phyloP scores from a whole-genome alignment of 2,329 filamentous ascomycete genomes.

The Calcarisporium arbuscula region DNA sequence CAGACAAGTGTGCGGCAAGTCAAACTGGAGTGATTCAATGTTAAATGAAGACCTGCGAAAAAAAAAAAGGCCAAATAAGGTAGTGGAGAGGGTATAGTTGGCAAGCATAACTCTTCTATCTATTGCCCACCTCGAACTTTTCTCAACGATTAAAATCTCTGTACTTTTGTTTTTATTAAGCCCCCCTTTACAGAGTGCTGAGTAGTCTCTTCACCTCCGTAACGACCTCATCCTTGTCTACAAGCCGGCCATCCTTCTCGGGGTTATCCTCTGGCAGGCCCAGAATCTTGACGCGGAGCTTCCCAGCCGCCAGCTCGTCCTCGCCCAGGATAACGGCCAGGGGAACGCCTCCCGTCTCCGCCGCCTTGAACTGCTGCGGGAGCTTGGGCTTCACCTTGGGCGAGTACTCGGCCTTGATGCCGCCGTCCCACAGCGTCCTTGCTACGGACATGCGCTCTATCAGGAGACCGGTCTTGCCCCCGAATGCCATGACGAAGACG shows the following conservation, averaged over 20 bases:
- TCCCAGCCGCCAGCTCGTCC: conserved; percentile 75
- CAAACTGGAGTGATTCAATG: too few relatives aligned
- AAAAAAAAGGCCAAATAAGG: too few relatives aligned
- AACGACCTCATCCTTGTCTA: conserved; percentile 58
- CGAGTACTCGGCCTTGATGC: conserved; percentile 84
- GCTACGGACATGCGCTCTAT: conserved; percentile 79
- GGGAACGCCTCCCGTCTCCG: conserved; percentile 72
- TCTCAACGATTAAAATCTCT: too few relatives aligned
- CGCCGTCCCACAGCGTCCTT: conserved; percentile 73
- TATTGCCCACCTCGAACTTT: too few relatives aligned
- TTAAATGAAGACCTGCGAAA: too few relatives aligned
- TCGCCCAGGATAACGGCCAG: conserved; percentile 87
- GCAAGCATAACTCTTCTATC: too few relatives aligned
- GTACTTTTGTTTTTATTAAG: too few relatives aligned
- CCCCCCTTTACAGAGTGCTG: too few relatives aligned
- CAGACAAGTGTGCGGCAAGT: too few relatives aligned
- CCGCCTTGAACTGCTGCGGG: conserved; percentile 83
- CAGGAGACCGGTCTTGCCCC: conserved; percentile 73
- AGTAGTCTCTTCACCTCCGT: conserved; percentile 58
- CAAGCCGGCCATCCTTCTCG: conserved; percentile 80
- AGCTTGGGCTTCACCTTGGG: conserved; percentile 91
- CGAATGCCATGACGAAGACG: conserved; percentile 92
- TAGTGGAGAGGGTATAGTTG: too few relatives aligned
- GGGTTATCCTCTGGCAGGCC: conserved; percentile 73
- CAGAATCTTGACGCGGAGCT: conserved; percentile 79